Conservation (phyloP, 1,284 basidiomycete species). For the Apiotrichum porosum region DNA sequence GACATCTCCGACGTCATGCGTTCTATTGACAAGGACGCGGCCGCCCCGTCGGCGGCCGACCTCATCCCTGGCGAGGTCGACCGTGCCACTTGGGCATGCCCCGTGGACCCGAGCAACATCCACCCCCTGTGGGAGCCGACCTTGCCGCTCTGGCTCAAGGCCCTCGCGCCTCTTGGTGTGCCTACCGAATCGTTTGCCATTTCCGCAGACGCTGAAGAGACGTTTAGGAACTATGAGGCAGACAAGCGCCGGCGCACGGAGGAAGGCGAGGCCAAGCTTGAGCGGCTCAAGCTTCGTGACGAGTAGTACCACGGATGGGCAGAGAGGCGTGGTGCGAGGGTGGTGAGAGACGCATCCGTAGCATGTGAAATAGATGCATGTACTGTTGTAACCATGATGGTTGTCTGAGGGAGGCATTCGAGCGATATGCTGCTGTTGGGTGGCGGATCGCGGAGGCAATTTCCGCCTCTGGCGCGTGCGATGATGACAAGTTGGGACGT, state of each 20-base stretch:
- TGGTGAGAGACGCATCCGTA: no score
- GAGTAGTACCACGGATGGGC: conserved; percentile 14
- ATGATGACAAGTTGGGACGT: no score
- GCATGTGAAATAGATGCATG: no score
- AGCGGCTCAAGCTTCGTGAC: conserved; percentile 32
- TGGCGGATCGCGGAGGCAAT: no score
- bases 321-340: no score
- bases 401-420: no score
- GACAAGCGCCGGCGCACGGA: conserved; percentile 32
- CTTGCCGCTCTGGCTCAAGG: conserved; percentile 39
- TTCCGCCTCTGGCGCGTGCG: no score
- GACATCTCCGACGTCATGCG: conserved; percentile 36
- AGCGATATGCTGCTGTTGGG: no score
- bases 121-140: conserved; percentile 46
- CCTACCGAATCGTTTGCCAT: conserved; percentile 27
- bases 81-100: conserved; percentile 35
- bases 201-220: conserved; percentile 37
- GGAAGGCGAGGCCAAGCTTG: conserved; percentile 14
- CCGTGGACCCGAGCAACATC: conserved; percentile 41
- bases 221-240: conserved; percentile 40
- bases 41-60: neutral
- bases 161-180: conserved; percentile 25
- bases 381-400: no score
- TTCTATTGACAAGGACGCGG: conserved; percentile 4
- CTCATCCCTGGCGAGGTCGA: conserved; percentile 23